Percentiles rank a stretch among this genome's conserved stretches.
Conservation (phyloP, 2,329 filamentous ascomycete species). For the Neopestalotiopsis sp. region DNA sequence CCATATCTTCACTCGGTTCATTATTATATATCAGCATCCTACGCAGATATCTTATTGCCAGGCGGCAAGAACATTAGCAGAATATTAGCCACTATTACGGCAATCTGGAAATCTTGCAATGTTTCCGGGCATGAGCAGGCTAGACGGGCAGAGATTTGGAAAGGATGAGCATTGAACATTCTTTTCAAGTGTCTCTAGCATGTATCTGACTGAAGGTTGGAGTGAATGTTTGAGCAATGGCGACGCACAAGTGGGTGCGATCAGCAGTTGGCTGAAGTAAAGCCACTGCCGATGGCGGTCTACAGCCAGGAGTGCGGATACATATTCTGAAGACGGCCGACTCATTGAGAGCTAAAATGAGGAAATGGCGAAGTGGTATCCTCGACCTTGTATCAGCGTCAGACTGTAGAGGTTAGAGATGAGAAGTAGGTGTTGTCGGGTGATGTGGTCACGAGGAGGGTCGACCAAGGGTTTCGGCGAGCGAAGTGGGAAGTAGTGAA, state of each 20-base stretch:
- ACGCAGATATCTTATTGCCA: not conserved
- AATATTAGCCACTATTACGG: slow-evolving; percentile 6
- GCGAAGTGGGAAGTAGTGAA: not conserved
- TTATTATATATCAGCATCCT: slow-evolving; percentile 12
- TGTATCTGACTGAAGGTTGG: not conserved
- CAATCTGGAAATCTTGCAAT: not conserved
- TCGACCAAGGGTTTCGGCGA: not conserved
- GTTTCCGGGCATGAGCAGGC: not conserved
- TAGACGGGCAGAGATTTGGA: slow-evolving; percentile 1
- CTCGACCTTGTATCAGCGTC: not conserved
- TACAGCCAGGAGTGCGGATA: not conserved
- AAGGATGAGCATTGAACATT: not conserved
- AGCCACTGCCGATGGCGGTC: not conserved
- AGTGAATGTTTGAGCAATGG: not conserved
- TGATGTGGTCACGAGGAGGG: not conserved
- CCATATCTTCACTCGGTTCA: slow-evolving; percentile 29
- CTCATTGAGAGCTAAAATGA: not conserved
- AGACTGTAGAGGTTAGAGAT: not conserved
- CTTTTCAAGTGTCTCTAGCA: not conserved
- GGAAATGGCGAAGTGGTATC: not conserved
- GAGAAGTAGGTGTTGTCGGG: not conserved
- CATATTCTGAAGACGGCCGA: not conserved
- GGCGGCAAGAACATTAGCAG: slow-evolving; percentile 5
- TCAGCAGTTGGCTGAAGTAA: not conserved
- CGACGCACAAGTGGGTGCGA: not conserved